phyloP scores from a whole-genome alignment of 352 stramenopile genomes.

The Phytopythium cucurbitacearum region DNA sequence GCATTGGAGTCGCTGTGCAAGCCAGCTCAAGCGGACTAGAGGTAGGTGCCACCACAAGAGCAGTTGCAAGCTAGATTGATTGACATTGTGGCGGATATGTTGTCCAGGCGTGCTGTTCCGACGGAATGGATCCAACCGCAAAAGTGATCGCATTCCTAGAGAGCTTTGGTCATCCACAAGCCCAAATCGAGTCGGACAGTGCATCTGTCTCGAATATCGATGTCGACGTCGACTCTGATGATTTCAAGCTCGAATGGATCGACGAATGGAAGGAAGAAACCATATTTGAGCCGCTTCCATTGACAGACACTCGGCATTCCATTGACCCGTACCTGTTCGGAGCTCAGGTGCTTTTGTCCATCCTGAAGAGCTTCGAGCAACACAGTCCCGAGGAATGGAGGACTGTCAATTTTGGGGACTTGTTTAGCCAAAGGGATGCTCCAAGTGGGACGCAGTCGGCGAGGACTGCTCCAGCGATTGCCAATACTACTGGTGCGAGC shows the following conservation, averaged over 20 bases:
- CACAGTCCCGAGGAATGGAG: not conserved
- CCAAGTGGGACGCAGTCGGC: not conserved
- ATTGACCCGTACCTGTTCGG: constrained; percentile 35
- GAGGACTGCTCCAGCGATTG: not conserved
- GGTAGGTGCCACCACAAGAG: constrained; percentile 11
- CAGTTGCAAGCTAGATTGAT: no score
- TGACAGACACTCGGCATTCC: constrained; percentile 26
- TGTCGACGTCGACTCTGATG: not conserved
- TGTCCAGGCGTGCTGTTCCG: not conserved
- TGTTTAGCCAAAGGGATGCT: not conserved
- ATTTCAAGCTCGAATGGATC: constrained; percentile 46
- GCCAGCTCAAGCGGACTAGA: constrained; percentile 35
- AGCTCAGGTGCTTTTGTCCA: constrained; percentile 16
- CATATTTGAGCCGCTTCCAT: constrained; percentile 18
- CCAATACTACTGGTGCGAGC: constrained; percentile 11
- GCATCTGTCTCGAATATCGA: no score
- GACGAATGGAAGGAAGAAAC: constrained; percentile 33
- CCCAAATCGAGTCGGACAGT: no score
- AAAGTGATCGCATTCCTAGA: not conserved
- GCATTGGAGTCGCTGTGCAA: constrained; percentile 26
- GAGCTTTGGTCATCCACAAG: not conserved
- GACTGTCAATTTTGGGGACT: not conserved
- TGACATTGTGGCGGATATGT: no score
- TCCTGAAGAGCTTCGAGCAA: not conserved
- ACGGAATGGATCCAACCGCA: not conserved